phyloP scores from a whole-genome alignment of 768 basidiomycete species.

The Termitomyces sp. region DNA sequence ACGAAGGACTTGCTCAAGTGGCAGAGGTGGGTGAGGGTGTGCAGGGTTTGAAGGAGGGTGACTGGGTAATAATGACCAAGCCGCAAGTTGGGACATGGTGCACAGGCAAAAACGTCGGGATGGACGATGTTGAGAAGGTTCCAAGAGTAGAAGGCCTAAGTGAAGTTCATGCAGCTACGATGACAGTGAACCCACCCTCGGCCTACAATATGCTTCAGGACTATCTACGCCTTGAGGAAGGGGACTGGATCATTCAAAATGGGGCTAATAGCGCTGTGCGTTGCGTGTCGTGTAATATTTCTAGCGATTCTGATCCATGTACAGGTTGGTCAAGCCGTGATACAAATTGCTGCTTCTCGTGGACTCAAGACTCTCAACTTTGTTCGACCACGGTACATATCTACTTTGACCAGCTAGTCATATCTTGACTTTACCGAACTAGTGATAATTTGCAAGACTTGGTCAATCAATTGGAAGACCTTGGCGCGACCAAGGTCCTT shows the following conservation, averaged over 20 bases:
- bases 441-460: conserved; percentile 55
- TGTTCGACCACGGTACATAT: conserved; percentile 60
- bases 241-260: conserved; percentile 84
- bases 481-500: conserved; percentile 76
- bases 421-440: not conserved
- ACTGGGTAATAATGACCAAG: conserved; percentile 74
- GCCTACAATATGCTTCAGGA: conserved; percentile 81
- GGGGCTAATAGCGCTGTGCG: conserved; percentile 81
- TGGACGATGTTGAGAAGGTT: conserved; percentile 59
- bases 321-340: conserved; percentile 81
- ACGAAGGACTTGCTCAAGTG: conserved; percentile 74
- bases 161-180: conserved; percentile 68
- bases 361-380: conserved; percentile 81
- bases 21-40: conserved; percentile 58
- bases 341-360: conserved; percentile 74
- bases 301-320: conserved; percentile 6
- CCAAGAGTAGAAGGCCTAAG: conserved; percentile 44
- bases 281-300: conserved; percentile 5
- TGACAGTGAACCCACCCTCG: conserved; percentile 82
- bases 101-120: conserved; percentile 48
- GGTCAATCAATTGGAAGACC: conserved; percentile 43
- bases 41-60: conserved; percentile 43
- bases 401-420: conserved; percentile 9
- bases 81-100: conserved; percentile 78
- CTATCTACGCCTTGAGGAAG: conserved; percentile 58